These are phyloP conservation scores for Thuja plicata DNA, from an alignment of 83 land plant genomes.

Conservation along the genomic window DNA sequence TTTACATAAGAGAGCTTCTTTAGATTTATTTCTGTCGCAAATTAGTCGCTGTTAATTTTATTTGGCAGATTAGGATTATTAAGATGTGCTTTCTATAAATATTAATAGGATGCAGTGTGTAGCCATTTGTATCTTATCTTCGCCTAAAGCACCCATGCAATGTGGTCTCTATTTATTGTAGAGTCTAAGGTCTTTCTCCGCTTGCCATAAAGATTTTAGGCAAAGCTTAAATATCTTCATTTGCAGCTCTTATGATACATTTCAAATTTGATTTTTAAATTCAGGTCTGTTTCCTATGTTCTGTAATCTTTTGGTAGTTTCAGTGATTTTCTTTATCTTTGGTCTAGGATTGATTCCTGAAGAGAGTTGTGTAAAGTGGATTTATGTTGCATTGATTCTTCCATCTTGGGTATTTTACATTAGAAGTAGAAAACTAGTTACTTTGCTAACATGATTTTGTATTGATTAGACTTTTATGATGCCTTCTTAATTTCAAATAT, in stretches of 20 bases:
- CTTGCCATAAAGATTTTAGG: not conserved
- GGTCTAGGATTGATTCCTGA: not conserved
- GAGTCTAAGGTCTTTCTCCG: not conserved
- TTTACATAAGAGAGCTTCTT: not conserved
- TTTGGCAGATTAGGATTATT: not conserved
- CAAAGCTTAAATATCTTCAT: not conserved
- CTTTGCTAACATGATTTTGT: not conserved
- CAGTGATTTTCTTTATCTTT: not conserved
- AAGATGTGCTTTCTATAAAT: no score
- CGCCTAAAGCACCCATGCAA: not conserved
- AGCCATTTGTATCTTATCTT: not conserved
- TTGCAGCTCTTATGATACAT: not conserved
- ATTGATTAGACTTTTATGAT: not conserved
- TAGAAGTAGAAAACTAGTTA: not conserved
- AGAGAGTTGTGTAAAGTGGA: not conserved
- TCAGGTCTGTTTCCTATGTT: not conserved
- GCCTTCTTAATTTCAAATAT: not conserved
- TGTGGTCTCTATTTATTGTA: not conserved
- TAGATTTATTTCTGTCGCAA: not conserved
- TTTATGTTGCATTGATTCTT: not conserved
- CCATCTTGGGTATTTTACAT: not conserved
- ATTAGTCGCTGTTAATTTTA: no score
- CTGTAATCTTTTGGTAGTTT: not conserved
- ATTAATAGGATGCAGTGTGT: not conserved
- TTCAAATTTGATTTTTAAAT: not conserved